Evolutionary conservation across 2,329 filamentous ascomycete genomes (phyloP), one percentile per base, ranked within the genome.

Genomic region (Penicillium oxalicum): DNA sequence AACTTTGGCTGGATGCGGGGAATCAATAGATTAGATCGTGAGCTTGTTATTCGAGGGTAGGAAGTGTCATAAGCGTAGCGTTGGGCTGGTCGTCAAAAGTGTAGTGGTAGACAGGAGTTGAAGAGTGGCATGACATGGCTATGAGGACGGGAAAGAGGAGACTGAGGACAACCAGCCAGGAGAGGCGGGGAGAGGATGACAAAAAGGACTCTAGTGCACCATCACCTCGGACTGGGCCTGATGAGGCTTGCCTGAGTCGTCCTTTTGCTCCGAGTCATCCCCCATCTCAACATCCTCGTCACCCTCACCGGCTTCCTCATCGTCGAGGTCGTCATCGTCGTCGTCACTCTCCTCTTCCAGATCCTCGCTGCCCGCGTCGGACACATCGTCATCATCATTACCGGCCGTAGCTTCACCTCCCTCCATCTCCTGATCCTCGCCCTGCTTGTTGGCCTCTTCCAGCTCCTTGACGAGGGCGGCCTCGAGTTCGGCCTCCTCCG

Each of bases 401-500:
- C 69, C 73, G 43, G 73, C 72, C 26, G 71, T 73, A 42, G 74
- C 74, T 45, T 87, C 86, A 12, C 76, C 80, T 35, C 85, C 86
- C 41, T 78, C 86, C 87, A 91, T 91, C 54, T 88, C 86, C 5
- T 80, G 77, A 57, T 91, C 87, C 49, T 86, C 52, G 26, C 34
- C 65, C 64, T 18, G 65, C 40, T 71, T 73, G 49, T 75, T 77
- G 27, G 72, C 73, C 4, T 70, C 73, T 41, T 71, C 74, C 28
- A 75, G 72, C 44, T 75, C 79, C 48, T 69, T 73, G 48, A 80
- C 77, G 7, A 76, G 79, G 4, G 73, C 81, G 45, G 84, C 82
- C 55, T 84, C 83, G 33, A 84, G 84, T 41, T 89, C 88, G 12
- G 82, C 83, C 69, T 95, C 91, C 48, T 97, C 93, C 24, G 87